Base-by-base conservation (phyloP, 805 yeast genomes). In the Naumovozyma dairenensis region DNA sequence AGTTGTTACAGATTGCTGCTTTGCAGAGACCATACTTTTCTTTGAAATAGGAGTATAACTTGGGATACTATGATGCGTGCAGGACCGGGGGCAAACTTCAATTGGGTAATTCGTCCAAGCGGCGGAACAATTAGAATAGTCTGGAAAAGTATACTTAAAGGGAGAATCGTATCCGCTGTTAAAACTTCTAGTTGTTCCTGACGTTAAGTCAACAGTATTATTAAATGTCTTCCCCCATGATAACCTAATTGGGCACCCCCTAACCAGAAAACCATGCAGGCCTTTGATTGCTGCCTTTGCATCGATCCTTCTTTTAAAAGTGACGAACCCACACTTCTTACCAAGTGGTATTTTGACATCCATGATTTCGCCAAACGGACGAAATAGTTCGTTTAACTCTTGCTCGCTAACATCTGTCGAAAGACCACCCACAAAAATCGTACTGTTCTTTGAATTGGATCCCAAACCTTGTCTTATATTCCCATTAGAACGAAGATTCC, bases 311-410 rank as follows among this genome's bases (percentile, higher is more conserved):
- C 65, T 63, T n/a, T 71, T 61, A 52, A 74, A 81, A 48, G 74
- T 77, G 36, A 81, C 77, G 55, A 80, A 80, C 1, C 87, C 93
- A 60, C 89, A 80, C 38, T 81, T 80, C 50, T 80, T 81, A 10
- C 85, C 84, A 1, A 74, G 77, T 6, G 89, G 89, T 29, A 81
- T 78, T 48, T 78, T 80, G 28, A 81, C 79, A 43, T 75, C 78
- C 18, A 69, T 58, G 22, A 81, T 75, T 14, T 62, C 55, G n/a
- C 93, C 93, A 60, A 77, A 80, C 13, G 85, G 83, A 53, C 72
- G 72, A 57, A 81, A 81, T 14, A 80, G 53, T 0, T 74, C 64
- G 35, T 67, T 65, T 22, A 81, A 56, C 3, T 82, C 72, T 29
- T 66, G 71, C 45, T 80, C 92, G 10, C 68, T 61, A 20, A 77